These are phyloP conservation scores for Chrysochromulina parva DNA, from an alignment of 78 protist species.

Conservation along the genomic window DNA sequence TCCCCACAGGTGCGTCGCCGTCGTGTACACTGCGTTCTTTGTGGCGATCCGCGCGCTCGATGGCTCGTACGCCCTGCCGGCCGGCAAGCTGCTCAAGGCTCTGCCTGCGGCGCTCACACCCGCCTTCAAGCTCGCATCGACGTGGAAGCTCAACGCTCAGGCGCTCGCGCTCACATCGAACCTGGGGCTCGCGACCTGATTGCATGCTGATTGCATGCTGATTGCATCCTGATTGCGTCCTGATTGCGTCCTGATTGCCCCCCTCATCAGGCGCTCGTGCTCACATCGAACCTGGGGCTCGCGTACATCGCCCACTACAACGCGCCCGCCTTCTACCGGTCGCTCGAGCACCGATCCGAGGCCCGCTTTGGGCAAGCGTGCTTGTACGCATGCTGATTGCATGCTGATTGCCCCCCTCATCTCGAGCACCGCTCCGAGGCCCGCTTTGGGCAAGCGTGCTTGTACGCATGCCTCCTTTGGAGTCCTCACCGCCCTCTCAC, in stretches of 20 bases:
- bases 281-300: neutral
- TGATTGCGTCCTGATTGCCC: too few species aligned
- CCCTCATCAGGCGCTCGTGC: neutral
- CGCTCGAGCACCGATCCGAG: neutral
- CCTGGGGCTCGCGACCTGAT: too few species aligned
- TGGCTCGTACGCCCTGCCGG: neutral
- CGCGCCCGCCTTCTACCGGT: conserved; percentile 13
- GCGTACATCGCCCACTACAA: conserved; percentile 30
- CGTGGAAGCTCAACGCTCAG: neutral
- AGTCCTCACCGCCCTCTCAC: too few species aligned
- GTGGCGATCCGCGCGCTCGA: neutral
- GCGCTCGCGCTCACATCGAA: neutral
- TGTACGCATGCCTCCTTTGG: too few species aligned
- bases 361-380: too few species aligned
- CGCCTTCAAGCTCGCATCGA: neutral
- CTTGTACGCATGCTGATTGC: too few species aligned
- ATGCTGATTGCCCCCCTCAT: neutral
- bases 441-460: too few species aligned
- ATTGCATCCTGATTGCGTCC: too few species aligned
- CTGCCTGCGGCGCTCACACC: neutral
- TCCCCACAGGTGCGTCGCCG: neutral
- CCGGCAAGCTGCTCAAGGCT: neutral
- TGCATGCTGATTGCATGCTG: too few species aligned
- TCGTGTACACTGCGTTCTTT: neutral
- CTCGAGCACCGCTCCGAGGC: neutral